Evolutionary conservation across 148 eudicot genomes (phyloP).

Genomic region (Tetragonia tetragonoides): DNA sequence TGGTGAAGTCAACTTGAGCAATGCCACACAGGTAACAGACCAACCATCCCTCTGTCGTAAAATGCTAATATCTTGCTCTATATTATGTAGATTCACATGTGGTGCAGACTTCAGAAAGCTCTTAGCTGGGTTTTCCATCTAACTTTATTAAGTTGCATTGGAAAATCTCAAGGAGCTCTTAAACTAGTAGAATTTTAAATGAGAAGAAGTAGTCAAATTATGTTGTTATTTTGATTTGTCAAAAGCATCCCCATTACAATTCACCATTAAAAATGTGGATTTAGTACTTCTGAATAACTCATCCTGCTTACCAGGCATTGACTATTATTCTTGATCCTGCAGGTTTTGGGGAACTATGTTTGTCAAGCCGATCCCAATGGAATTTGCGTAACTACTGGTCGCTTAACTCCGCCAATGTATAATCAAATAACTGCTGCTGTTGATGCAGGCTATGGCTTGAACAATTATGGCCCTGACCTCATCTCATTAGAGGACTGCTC

Average conservation of each 20-base stretch:
- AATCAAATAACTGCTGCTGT: slow-evolving; percentile 57
- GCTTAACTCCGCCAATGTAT: slow-evolving; percentile 62
- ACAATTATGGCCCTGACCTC: slow-evolving; percentile 69
- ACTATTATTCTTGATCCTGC: slow-evolving; percentile 6
- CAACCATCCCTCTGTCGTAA: neutral
- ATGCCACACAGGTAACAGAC: slow-evolving; percentile 72
- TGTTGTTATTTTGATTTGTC: neutral
- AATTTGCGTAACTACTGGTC: slow-evolving; percentile 64
- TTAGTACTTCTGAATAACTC: too few relatives aligned
- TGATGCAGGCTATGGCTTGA: slow-evolving; percentile 64
- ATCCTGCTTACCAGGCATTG: too few relatives aligned
- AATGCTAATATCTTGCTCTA: neutral
- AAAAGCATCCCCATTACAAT: too few relatives aligned
- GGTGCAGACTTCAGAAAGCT: too few relatives aligned
- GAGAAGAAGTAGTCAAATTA: neutral
- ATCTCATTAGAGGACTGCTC: slow-evolving; percentile 73
- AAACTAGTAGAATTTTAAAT: neutral
- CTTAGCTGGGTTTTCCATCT: too few relatives aligned
- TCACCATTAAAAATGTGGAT: too few relatives aligned
- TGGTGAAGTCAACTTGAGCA: slow-evolving; percentile 68
- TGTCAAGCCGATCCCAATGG: slow-evolving; percentile 67
- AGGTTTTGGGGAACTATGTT: slow-evolving; percentile 62
- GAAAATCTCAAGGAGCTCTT: neutral
- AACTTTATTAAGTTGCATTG: neutral
- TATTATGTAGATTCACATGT: too few relatives aligned